A percentile compares a stretch with the other conserved stretches of the same genome.
These are phyloP conservation scores for Sphenostylis stenocarpa DNA, from an alignment of 306 rosid genomes.

Conservation along the genomic window DNA sequence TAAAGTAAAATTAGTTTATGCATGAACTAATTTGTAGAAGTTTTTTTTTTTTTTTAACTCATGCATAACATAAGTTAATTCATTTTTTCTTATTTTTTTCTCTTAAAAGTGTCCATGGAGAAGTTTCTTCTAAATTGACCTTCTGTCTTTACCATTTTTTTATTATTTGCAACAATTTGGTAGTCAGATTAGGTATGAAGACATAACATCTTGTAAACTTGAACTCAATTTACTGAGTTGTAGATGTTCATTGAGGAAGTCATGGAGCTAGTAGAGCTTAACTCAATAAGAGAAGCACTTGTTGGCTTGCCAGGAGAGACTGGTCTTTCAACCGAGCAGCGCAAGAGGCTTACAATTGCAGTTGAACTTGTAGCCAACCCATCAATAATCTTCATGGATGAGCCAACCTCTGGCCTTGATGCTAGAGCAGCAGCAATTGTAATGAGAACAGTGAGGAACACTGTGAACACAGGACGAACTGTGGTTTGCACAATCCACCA, in stretches of 20 bases:
- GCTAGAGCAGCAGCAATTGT: slow-evolving; percentile 97
- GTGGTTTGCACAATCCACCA: slow-evolving; percentile 97
- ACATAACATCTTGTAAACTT: neutral
- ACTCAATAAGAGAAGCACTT: slow-evolving; percentile 64
- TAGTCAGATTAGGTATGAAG: neutral
- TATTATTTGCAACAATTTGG: neutral
- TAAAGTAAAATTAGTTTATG: too few species aligned
- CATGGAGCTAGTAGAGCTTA: slow-evolving; percentile 90
- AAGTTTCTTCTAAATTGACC: too few species aligned
- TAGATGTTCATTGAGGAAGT: slow-evolving; percentile 92
- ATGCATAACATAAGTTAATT: too few species aligned
- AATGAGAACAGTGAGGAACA: slow-evolving; percentile 94
- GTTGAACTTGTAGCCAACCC: slow-evolving; percentile 96
- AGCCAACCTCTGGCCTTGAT: slow-evolving; percentile 96
- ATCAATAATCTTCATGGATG: slow-evolving; percentile 96
- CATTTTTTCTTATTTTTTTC: too few species aligned
- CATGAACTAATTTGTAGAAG: too few species aligned
- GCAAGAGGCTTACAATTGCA: slow-evolving; percentile 82
- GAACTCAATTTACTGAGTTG: slow-evolving; percentile 10
- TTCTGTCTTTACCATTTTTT: neutral
- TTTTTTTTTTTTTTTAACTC: too few species aligned
- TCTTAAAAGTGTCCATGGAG: too few species aligned
- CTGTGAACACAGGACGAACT: slow-evolving; percentile 86
- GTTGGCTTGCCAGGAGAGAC: slow-evolving; percentile 81
- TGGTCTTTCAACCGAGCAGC: slow-evolving; percentile 84